Evolutionary conservation across 805 yeast genomes (phyloP), one percentile per base, ranked within the genome.

Genomic region (Wickerhamomyces hampshirensis): DNA sequence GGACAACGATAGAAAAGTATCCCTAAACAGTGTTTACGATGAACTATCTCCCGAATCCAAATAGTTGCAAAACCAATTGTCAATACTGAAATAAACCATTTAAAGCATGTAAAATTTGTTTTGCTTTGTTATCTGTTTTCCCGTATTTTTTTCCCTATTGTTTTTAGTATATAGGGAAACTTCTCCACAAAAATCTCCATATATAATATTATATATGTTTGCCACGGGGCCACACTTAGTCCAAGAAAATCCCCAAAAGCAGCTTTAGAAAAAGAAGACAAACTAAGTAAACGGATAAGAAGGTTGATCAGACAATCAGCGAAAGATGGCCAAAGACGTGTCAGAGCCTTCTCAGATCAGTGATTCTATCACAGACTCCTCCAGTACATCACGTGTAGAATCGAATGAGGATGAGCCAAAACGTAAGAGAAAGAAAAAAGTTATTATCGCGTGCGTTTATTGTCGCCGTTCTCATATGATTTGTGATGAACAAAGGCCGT

Each of bases 401-500:
- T 11, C 24, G 11, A 8, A 7, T 3, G 38, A 26, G 13, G 46
- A 34, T 39, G 24, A 51, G 38, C 39, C 48, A 6, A 55, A 52
- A 41, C 60, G 73, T 36, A 73, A 69, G 58, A 73, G 68, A 56
- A 63, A 72, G 51, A 76, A 78, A 48, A 51, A 51, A 33, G 56
- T 46, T 3, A 45, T 44, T 12, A 51, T 51, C 21, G 95, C 98
- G 0, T 89, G 98, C 62, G 83, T 89, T 1, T 89, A 84, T 54
- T 89, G 97, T 56, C 74, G 96, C 27, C 67, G 98, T 37, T 85
- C 96, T 0, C 98, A 89, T 58, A 85, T 89, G 89, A 84, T 87
- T 21, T 89, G 98, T 62, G 95, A 88, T 57, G 82, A 79, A 28
- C 86, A 50, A 78, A 70, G 63, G 44, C 80, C 93, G 6, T 85